Base-by-base conservation (phyloP, 306 rosid species). In the Quercus cerris region DNA sequence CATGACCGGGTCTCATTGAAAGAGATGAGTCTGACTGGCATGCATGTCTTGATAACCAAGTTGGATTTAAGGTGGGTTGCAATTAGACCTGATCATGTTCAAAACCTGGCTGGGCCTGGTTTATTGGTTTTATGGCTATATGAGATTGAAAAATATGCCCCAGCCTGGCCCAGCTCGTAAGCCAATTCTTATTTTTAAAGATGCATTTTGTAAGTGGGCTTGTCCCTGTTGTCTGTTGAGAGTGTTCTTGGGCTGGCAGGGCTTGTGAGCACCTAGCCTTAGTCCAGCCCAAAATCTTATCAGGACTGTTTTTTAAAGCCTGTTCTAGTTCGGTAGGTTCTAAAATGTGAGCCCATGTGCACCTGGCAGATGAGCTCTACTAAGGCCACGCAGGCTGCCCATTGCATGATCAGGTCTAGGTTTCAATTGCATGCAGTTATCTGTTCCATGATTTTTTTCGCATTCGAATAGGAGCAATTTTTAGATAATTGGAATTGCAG, bases 21-120 rank as follows among this genome's bases (percentile, higher is more conserved):
- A 44, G 80, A 81, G 33, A 68, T 81, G 80, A 81, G 71, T 80
- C 56, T 6, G 84, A 81, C 8, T 67, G 79, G 84, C 84, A 75
- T 75, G 80, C 79, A 52, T 75, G 84, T 69, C 71, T 80, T 33
- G 70, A 80, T 20, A 80, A 20, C 61, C 49, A 38, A 80, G 80
- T 80, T 67, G 80, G 79, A 11, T 80, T 74, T 67, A 80, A 75
- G 78, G 79, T 80, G 51, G 67, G 78, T 22, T 70, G 25, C 49
- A 67, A 19, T 3, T 67, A 67, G 25, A 67, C 51, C 71, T 67
- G 51, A 67, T 67, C 71, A 33, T 33, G 71, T 67, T 46, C 51
- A 2, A 22, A 10, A 44, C 71, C 41, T 15, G 71, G 70, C 70
- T 15, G 27, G 25, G 51, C 71, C 49, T 33, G n/a, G 22, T 67